phyloP scores from a whole-genome alignment of 1,284 basidiomycete genomes.

The Puccinia hordei region DNA sequence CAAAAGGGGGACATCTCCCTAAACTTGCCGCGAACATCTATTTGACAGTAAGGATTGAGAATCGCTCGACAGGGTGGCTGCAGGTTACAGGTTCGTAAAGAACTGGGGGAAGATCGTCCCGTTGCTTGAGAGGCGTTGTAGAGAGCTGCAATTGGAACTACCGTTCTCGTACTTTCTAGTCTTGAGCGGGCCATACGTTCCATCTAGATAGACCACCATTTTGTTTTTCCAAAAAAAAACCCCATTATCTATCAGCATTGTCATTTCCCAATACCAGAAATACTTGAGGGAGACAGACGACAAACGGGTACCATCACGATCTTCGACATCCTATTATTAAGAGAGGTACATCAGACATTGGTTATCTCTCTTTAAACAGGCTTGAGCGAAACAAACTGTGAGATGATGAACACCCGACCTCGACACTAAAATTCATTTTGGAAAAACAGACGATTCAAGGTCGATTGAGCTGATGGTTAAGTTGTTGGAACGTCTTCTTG shows the following conservation, averaged over 20 bases:
- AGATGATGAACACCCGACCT: slow-evolving; percentile 27
- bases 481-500: not conserved
- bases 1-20: no score
- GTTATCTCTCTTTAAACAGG: not conserved
- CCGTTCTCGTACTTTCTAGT: slow-evolving; percentile 95
- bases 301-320: slow-evolving; percentile 59
- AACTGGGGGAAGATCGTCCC: slow-evolving; percentile 93
- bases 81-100: slow-evolving; percentile 98
- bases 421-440: slow-evolving; percentile 48
- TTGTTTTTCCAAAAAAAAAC: not conserved
- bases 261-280: not conserved
- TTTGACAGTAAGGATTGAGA: slow-evolving; percentile 97
- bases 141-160: slow-evolving; percentile 95
- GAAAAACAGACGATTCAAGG: not conserved
- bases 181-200: slow-evolving; percentile 98
- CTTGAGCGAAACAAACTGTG: not conserved
- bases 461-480: not conserved
- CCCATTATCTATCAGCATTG: not conserved
- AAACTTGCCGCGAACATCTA: slow-evolving; percentile 97
- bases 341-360: not conserved
- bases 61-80: slow-evolving; percentile 94
- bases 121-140: slow-evolving; percentile 94
- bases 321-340: slow-evolving; percentile 58
- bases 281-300: slow-evolving; percentile 28
- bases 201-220: slow-evolving; percentile 69